A percentile compares a stretch with the other conserved stretches of the same genome.
These are phyloP conservation scores for Lactarius trivialis DNA, from an alignment of 768 basidiomycete species.

Conservation along the genomic window DNA sequence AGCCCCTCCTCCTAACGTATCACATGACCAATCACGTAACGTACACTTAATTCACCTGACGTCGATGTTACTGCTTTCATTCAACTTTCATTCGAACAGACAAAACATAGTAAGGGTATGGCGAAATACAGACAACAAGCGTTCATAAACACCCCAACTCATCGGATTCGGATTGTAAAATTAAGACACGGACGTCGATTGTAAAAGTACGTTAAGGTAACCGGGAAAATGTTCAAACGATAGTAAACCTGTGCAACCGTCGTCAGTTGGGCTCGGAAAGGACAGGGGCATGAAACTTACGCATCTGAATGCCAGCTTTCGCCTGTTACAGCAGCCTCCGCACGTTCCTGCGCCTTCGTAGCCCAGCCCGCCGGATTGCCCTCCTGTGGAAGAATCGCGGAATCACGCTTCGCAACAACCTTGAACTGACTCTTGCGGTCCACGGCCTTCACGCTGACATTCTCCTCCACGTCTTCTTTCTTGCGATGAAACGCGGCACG, in stretches of 20 bases:
- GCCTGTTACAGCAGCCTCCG: conserved; percentile 38
- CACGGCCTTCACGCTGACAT: conserved; percentile 32
- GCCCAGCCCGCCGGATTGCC: conserved; percentile 72
- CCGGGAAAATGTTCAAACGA: neutral
- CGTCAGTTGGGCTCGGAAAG: neutral
- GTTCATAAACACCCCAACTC: neutral
- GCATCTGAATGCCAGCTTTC: conserved; percentile 50
- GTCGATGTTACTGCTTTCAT: no score
- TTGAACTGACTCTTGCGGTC: conserved; percentile 64
- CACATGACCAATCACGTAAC: no score
- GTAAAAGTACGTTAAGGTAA: neutral
- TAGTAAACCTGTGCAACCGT: conserved; percentile 2
- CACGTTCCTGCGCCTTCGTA: conserved; percentile 44
- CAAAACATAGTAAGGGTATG: neutral
- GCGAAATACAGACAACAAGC: neutral
- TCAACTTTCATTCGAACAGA: neutral
- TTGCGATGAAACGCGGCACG: conserved; percentile 61
- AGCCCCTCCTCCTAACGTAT: no score
- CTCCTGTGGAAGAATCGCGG: conserved; percentile 49
- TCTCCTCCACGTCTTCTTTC: conserved; percentile 40
- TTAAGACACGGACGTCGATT: neutral
- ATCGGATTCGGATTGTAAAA: neutral
- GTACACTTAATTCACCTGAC: no score
- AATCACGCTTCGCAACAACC: conserved; percentile 68
- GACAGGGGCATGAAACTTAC: conserved; percentile 28